Evolutionary conservation across 257 asterid genomes (phyloP), one percentile per base, ranked within the genome.

Genomic region (Lithospermum erythrorhizon): DNA sequence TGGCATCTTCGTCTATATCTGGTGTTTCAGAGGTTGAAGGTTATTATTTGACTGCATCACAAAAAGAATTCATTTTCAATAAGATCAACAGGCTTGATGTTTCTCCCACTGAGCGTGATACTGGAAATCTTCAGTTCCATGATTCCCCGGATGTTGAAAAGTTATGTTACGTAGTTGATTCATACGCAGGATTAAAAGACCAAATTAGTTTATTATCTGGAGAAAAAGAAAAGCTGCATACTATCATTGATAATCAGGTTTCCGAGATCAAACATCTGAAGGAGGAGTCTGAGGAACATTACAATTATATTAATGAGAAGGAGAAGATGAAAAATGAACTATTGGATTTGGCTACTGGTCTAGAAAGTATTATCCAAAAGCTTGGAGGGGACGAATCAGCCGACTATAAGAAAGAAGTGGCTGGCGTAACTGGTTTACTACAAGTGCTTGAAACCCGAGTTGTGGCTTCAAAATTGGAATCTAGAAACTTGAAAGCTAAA

Each of bases 141-240:
- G 76, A 66, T 73, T 70, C 87, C 32, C 67, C 76, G 20, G 65
- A 71, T 70, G 77, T 75, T 2, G 76, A 80, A 65, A 89, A 89
- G 82, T 79, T 93, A 71, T 81, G 79, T 70, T 81, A 77, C 58
- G 59, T 93, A 58, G 57, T 93, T 71, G 97, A 86, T 69, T 77
- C 75, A 63, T 84, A 78, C 72, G 73, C 64, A 59, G 75, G 49
- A 30, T 73, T 70, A 71, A 75, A 61, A 78, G 75, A 82, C 68
- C 78, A 74, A 78, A 62, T 78, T 24, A 73, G 67, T 78, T 68
- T 67, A 21, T 73, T 86, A 65, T 82, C 81, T 55, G 70, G 9
- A 62, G 95, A 91, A 73, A 91, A 80, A 11, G 77, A 74, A 64
- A 81, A 68, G 54, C 78, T 88, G 64, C 86, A 73, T 72, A 81